Evolutionary conservation across 1,284 basidiomycete genomes (phyloP).

Genomic region (Trichosporon sp.): DNA sequence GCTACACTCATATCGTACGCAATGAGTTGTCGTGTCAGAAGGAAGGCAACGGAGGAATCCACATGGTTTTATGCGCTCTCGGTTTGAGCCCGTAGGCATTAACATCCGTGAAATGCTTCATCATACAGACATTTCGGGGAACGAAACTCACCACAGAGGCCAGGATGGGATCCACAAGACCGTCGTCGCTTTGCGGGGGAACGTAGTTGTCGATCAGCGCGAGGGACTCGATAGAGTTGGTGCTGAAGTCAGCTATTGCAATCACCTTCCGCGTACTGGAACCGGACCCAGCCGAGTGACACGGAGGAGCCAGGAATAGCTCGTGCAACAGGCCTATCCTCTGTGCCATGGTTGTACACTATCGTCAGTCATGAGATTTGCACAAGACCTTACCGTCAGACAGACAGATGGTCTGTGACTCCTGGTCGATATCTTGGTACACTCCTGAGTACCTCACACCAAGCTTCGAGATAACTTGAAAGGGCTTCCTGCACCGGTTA

Average conservation of each 20-base stretch:
- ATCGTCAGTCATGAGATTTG: not conserved
- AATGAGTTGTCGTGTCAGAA: conserved; percentile 31
- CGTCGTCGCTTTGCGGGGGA: conserved; percentile 29
- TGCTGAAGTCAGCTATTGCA: conserved; percentile 28
- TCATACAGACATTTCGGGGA: conserved; percentile 27
- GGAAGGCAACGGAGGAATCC: conserved; percentile 50
- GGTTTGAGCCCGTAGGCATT: conserved; percentile 39
- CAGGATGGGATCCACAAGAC: conserved; percentile 39
- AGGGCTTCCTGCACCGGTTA: conserved; percentile 35
- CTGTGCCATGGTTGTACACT: conserved; percentile 48
- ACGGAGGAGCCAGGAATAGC: conserved; percentile 33
- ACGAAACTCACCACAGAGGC: conserved; percentile 41
- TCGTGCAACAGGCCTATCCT: conserved; percentile 36
- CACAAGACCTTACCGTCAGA: conserved; percentile 31
- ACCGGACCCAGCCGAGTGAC: conserved; percentile 58
- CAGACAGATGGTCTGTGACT: conserved; percentile 44
- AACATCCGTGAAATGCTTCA: conserved; percentile 47
- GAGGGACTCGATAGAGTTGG: conserved; percentile 45
- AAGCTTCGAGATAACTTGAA: conserved; percentile 47
- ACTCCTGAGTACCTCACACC: conserved; percentile 46
- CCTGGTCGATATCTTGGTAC: conserved; percentile 46
- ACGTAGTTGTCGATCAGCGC: conserved; percentile 43
- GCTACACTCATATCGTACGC: not conserved
- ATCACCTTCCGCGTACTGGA: conserved; percentile 59
- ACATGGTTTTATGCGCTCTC: conserved; percentile 49